Evolutionary conservation across 768 basidiomycete species (phyloP), one percentile per base, ranked within the genome.

Genomic region (Mycena alexandri): DNA sequence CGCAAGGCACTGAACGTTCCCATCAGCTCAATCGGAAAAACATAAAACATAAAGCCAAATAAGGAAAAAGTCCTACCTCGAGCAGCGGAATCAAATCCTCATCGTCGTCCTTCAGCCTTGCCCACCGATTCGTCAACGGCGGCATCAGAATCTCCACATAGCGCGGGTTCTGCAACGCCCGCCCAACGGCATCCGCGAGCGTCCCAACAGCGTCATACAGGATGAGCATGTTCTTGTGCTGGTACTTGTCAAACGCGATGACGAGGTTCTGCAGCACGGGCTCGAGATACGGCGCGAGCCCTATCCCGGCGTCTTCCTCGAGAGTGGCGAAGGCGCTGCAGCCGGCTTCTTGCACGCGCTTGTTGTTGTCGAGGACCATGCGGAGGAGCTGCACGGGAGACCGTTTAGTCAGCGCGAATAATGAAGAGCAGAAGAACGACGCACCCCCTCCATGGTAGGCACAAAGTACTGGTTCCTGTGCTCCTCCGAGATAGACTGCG

Each of bases 181-280:
- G 77, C 4, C 96, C 96, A 48, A 99, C 98, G 5, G 96, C 95
- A 75, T 99, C 98, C 9, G 98, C 98, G 42, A 99, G 84, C 0
- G 98, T 99, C 9, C 98, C 98, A 51, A 99, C 93, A n/a, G 98
- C 98, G 74, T 99, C 98, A 75, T 99, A 99, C 36, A 99, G 82
- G 67, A 99, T 99, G 71, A 99, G 87, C 87, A 99, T 91, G 77
- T 99, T 99, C 86, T 99, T 99, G 80, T 98, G 96, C 76, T 99
- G 98, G 79, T 99, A 99, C 81, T 98, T 98, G 63, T 93, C 89
- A 79, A 99, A 99, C 1, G 98, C 98, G 70, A 94, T 90, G 42
- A 99, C 96, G 59, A 99, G 85, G 79, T 98, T 98, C 60, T 93
- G 90, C 64, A 99, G 83, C 59, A 99, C 94, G 5, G 96, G 96